Base-by-base conservation (phyloP, 352 stramenopile genomes). In the Hyaloperonospora arabidopsidis region DNA sequence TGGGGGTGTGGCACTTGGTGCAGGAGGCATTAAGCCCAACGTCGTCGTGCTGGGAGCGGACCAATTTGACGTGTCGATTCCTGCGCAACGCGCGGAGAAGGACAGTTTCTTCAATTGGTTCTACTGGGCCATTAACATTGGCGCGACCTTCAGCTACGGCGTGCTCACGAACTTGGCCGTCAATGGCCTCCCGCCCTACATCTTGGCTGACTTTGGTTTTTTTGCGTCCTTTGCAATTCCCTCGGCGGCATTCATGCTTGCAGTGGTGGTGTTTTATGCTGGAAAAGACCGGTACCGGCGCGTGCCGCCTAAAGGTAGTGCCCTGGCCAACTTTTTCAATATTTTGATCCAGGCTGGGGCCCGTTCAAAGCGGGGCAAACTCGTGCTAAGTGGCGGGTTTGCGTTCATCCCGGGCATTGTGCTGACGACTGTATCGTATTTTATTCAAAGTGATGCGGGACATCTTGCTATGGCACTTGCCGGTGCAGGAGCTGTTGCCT, bases 61-160 rank as follows among this genome's bases (percentile, higher is more conserved):
- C 39, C 84, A 94, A 51, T 94, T 94, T 51, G 73, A 94, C 63
- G 59, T 89, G 4, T 55, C 72, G 19, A 76, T 89, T 23, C 80
- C 79, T 0, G 66, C 65, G 6, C 79, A 94, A 63, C 75, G 77
- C 2, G 54, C 54, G 0, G 82, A 93, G 65, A 89, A 94, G 50
- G 84, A 89, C 58, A 89, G 78, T 35, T 97, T 96, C 63, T 97
- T 97, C 72, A 95, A 95, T 57, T 96, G 80, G 79, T 97, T 97
- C 67, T 97, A 97, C 68, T 96, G 85, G 85, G 71, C 83, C 13
- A 95, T 97, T 65, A 97, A 97, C 59, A 72, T 96, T 21, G 89
- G 89, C 32, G 86, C 89, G 7, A 88, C 89, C 32, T 81, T 96
- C 52, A 96, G 87, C 70, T 96, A 93, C 65, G 89, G 77, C 1